Conservation (phyloP, 129 eudicot genomes). For the Centaurea solstitialis region DNA sequence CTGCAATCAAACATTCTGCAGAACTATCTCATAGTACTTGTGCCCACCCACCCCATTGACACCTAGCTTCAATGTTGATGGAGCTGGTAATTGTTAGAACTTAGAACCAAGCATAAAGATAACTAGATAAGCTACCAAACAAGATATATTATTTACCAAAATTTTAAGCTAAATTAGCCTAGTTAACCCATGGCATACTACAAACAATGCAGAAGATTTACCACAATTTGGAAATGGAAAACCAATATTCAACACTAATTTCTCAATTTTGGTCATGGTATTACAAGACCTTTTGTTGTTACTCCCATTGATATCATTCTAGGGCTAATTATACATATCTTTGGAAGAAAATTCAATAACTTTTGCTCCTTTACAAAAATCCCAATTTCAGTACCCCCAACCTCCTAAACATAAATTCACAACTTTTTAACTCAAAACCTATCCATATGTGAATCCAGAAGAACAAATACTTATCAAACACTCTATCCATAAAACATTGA, state of each 20-base stretch:
- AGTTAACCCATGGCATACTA: neutral
- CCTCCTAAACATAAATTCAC: no score
- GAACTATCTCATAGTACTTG: neutral
- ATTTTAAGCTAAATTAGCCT: neutral
- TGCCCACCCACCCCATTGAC: neutral
- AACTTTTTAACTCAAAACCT: no score
- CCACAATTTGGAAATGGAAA: neutral
- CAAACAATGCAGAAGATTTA: neutral
- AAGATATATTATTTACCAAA: neutral
- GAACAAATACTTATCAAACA: slow-evolving; percentile 7
- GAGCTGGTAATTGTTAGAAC: neutral
- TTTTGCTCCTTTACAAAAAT: neutral
- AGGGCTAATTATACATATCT: neutral
- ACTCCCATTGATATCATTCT: neutral
- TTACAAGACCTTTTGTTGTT: neutral
- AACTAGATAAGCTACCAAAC: neutral
- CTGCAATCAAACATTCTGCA: neutral
- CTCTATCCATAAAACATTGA: neutral
- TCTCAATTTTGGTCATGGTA: neutral
- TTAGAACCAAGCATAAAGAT: neutral
- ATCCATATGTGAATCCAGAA: no score
- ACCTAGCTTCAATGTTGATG: neutral
- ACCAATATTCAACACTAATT: neutral
- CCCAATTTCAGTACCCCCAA: slow-evolving; percentile 9
- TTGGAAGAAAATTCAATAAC: neutral